Percentiles rank a stretch among this genome's conserved stretches.
These are phyloP conservation scores for Tuber melanosporum DNA, from an alignment of 495 filamentous ascomycete genomes.

Conservation along the genomic window DNA sequence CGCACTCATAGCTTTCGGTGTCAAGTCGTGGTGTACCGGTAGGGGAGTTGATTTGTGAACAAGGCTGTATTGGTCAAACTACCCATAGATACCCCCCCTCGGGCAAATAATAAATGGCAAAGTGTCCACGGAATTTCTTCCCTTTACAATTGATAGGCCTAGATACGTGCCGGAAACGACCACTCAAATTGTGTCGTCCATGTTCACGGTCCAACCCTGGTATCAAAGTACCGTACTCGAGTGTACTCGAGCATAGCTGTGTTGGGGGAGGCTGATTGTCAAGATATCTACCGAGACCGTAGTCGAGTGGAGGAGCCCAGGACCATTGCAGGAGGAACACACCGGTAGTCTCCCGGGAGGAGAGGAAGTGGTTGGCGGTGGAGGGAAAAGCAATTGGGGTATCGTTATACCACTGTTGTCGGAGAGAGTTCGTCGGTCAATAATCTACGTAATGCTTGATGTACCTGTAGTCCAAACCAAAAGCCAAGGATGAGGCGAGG, in stretches of 20 bases:
- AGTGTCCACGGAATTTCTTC: no score
- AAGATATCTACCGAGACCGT: neutral
- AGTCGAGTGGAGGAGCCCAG: neutral
- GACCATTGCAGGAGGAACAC: neutral
- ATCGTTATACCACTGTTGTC: neutral
- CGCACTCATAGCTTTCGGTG: neutral
- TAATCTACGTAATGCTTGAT: neutral
- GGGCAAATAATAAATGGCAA: no score
- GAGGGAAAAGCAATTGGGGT: neutral
- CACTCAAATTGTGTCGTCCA: no score
- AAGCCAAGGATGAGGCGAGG: neutral
- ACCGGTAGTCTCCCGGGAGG: neutral
- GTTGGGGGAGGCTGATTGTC: neutral
- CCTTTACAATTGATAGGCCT: no score
- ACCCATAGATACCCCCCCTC: no score
- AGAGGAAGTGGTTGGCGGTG: neutral
- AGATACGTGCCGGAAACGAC: no score
- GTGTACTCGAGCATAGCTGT: neutral
- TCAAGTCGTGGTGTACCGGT: neutral
- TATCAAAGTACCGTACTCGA: neutral
- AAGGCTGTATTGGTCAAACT: no score
- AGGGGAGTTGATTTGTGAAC: no score
- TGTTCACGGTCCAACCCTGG: no score
- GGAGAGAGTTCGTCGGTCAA: neutral
- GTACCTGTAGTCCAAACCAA: conserved; percentile 2